Percentiles rank a stretch among this genome's conserved stretches.
Conservation (phyloP, 768 basidiomycete genomes). For the Asterophora lycoperdoides region DNA sequence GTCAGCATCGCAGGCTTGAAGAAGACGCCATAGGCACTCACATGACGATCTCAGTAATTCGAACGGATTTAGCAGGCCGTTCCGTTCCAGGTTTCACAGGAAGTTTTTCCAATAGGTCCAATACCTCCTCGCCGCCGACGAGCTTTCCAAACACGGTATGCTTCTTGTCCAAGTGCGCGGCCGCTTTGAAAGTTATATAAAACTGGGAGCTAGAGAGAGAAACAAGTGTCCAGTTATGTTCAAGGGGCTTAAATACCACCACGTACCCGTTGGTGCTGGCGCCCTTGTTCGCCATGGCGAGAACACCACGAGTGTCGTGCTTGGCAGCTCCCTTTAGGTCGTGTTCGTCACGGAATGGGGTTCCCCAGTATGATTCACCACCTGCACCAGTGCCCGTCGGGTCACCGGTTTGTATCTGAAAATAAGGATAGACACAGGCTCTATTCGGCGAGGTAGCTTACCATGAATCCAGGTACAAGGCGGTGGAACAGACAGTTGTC, state of each 20-base stretch:
- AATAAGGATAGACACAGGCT: constrained; percentile 4
- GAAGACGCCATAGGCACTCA: constrained; percentile 33
- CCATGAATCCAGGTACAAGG: constrained; percentile 94
- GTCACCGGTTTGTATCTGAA: constrained; percentile 94
- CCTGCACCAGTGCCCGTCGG: constrained; percentile 95
- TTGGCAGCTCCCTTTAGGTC: constrained; percentile 84
- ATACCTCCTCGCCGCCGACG: constrained; percentile 90
- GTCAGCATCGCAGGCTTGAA: constrained; percentile 5
- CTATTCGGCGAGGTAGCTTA: constrained; percentile 25
- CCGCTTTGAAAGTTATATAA: constrained; percentile 82
- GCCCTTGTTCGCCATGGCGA: constrained; percentile 97
- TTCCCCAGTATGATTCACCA: constrained; percentile 92
- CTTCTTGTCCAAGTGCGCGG: constrained; percentile 86
- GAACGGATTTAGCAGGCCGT: constrained; percentile 78
- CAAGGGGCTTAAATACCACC: background rate
- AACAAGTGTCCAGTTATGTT: background rate
- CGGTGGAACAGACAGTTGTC: constrained; percentile 89
- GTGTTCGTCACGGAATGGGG: constrained; percentile 93
- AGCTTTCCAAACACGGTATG: constrained; percentile 97
- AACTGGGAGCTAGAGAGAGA: constrained; percentile 71
- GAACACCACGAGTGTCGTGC: constrained; percentile 76
- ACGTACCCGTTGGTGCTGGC: constrained; percentile 79
- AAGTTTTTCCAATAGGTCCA: constrained; percentile 78
- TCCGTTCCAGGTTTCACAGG: constrained; percentile 83
- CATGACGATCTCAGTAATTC: constrained; percentile 86